Conservation (phyloP, 768 basidiomycete genomes). For the Mycena alexandri region DNA sequence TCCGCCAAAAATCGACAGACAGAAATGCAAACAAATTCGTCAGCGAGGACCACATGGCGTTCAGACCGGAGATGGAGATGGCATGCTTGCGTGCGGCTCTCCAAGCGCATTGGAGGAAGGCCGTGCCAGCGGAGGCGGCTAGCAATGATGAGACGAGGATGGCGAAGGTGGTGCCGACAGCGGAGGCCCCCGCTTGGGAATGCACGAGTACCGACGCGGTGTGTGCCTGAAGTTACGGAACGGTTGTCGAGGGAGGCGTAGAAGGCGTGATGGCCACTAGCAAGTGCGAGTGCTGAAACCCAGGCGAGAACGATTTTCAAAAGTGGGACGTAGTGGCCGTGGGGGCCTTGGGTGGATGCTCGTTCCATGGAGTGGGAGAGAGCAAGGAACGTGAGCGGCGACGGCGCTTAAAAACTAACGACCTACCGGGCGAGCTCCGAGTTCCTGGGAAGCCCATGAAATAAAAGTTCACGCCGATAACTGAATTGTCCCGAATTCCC, state of each 20-base stretch:
- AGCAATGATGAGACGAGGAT: slow-evolving; percentile 10
- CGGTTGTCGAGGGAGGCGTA: slow-evolving; percentile 13
- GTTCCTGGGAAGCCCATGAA: too few species aligned
- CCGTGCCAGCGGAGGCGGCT: slow-evolving; percentile 4
- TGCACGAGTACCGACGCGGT: slow-evolving; percentile 3
- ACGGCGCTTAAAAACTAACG: neutral
- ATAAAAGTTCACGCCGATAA: too few species aligned
- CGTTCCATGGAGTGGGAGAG: slow-evolving; percentile 8
- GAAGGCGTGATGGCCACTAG: slow-evolving; percentile 14
- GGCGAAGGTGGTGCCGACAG: slow-evolving; percentile 21
- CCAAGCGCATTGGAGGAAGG: slow-evolving; percentile 26
- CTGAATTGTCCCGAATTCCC: too few species aligned
- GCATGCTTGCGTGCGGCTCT: neutral
- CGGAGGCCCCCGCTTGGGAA: slow-evolving; percentile 21
- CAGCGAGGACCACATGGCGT: slow-evolving; percentile 20
- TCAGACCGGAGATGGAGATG: slow-evolving; percentile 9
- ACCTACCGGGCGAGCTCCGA: too few species aligned
- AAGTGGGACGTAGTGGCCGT: slow-evolving; percentile 10
- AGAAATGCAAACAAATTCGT: slow-evolving; percentile 8
- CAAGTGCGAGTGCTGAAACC: slow-evolving; percentile 14
- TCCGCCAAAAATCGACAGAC: slow-evolving; percentile 17
- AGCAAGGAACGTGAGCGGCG: slow-evolving; percentile 1
- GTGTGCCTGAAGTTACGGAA: slow-evolving; percentile 8
- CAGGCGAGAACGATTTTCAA: slow-evolving; percentile 12
- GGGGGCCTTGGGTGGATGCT: slow-evolving; percentile 5